Evolutionary conservation across 2,329 filamentous ascomycete species (phyloP).

Genomic region (Aspergillus novofumigatus): DNA sequence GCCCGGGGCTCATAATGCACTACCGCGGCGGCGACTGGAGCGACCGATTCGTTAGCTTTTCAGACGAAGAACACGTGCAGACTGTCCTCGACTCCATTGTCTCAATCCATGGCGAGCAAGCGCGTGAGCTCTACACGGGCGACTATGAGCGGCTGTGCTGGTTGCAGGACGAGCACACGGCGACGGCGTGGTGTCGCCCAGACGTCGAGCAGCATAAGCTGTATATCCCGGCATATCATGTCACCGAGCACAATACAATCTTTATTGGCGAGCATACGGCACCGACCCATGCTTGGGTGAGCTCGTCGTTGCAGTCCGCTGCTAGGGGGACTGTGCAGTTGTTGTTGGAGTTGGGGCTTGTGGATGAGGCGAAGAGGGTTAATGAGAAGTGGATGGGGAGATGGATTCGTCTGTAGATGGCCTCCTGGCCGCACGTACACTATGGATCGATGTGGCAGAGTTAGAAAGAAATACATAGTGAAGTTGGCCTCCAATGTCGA

Average conservation of each 20-base stretch:
- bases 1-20: too few relatives aligned
- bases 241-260: constrained; percentile 31
- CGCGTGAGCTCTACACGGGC: constrained; percentile 27
- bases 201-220: constrained; percentile 30
- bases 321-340: constrained; percentile 29
- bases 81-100: constrained; percentile 27
- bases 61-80: background rate
- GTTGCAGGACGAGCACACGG: constrained; percentile 26
- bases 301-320: constrained; percentile 27
- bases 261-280: constrained; percentile 36
- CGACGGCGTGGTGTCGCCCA: constrained; percentile 28
- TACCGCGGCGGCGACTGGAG: too few relatives aligned
- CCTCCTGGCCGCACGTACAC: too few relatives aligned
- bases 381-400: constrained; percentile 25
- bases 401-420: too few relatives aligned
- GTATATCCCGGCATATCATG: constrained; percentile 32
- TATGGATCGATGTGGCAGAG: too few relatives aligned
- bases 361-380: constrained; percentile 64
- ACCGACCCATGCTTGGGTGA: constrained; percentile 34
- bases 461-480: too few relatives aligned
- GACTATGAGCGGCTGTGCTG: constrained; percentile 33
- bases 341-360: constrained; percentile 54
- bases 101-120: constrained; percentile 24
- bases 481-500: too few relatives aligned
- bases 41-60: too few relatives aligned